Evolutionary conservation across 2,329 filamentous ascomycete genomes (phyloP).

Genomic region (Clonostachys byssicola): DNA sequence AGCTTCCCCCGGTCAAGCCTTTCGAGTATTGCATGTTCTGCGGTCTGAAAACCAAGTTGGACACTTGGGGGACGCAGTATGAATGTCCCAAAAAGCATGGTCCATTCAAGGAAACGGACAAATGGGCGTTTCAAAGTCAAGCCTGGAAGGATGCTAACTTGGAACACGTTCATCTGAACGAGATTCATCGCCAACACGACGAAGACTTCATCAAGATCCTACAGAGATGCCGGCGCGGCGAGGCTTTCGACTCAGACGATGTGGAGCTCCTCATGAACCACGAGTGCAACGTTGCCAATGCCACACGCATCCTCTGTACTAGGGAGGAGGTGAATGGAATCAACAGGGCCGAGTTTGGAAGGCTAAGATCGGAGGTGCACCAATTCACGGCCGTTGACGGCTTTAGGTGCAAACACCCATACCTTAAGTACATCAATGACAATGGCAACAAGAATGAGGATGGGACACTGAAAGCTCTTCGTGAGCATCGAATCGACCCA

Average conservation of each 20-base stretch:
- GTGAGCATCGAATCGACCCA: slow-evolving; percentile 6
- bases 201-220: slow-evolving; percentile 47
- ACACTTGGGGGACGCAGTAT: not conserved
- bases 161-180: slow-evolving; percentile 42
- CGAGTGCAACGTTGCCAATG: slow-evolving; percentile 23
- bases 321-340: slow-evolving; percentile 3
- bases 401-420: not conserved
- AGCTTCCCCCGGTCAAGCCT: slow-evolving; percentile 54
- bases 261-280: slow-evolving; percentile 38
- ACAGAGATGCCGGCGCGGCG: slow-evolving; percentile 47
- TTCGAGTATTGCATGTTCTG: slow-evolving; percentile 26
- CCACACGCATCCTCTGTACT: slow-evolving; percentile 7
- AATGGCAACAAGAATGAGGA: slow-evolving; percentile 1
- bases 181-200: slow-evolving; percentile 55
- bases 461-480: slow-evolving; percentile 3
- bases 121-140: slow-evolving; percentile 55
- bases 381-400: slow-evolving; percentile 7
- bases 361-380: slow-evolving; percentile 1
- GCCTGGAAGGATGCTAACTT: slow-evolving; percentile 54
- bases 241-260: slow-evolving; percentile 26
- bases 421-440: not conserved
- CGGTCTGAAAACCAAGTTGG: slow-evolving; percentile 1
- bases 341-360: slow-evolving; percentile 6
- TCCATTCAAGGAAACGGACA: slow-evolving; percentile 39
- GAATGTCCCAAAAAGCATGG: slow-evolving; percentile 24